Conservation (phyloP, 208 protist species). For the Trypanosoma platydactyli region DNA sequence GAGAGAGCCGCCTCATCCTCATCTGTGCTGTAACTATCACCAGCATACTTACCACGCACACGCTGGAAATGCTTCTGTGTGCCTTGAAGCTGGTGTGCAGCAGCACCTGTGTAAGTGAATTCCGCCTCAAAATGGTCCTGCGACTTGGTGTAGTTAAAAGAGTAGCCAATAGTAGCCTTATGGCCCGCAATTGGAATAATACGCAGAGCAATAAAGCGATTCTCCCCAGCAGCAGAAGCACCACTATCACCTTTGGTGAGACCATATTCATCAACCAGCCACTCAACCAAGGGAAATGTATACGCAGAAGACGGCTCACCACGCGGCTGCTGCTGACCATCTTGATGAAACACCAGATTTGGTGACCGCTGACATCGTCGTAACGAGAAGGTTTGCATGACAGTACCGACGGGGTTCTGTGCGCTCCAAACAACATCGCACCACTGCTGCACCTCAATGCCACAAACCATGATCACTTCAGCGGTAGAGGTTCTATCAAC, state of each 20-base stretch:
- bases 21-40: neutral
- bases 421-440: slow-evolving; percentile 79
- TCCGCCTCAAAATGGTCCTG: slow-evolving; percentile 63
- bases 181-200: slow-evolving; percentile 74
- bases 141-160: slow-evolving; percentile 58
- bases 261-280: slow-evolving; percentile 25
- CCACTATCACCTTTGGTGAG: slow-evolving; percentile 1
- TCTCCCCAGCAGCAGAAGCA: neutral
- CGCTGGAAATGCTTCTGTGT: slow-evolving; percentile 37
- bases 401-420: slow-evolving; percentile 54
- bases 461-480: slow-evolving; percentile 50
- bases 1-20: neutral
- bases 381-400: slow-evolving; percentile 73
- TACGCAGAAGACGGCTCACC: slow-evolving; percentile 27
- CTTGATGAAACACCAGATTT: slow-evolving; percentile 58
- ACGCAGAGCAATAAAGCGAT: slow-evolving; percentile 14
- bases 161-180: slow-evolving; percentile 45
- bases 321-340: slow-evolving; percentile 28
- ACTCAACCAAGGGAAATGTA: slow-evolving; percentile 35
- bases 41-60: neutral
- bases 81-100: slow-evolving; percentile 45
- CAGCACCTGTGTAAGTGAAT: slow-evolving; percentile 31
- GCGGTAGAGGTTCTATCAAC: neutral
- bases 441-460: slow-evolving; percentile 53
- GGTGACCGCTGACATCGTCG: slow-evolving; percentile 78